Conservation (phyloP, 2,329 filamentous ascomycete genomes). For the Talaromyces funiculosus region DNA sequence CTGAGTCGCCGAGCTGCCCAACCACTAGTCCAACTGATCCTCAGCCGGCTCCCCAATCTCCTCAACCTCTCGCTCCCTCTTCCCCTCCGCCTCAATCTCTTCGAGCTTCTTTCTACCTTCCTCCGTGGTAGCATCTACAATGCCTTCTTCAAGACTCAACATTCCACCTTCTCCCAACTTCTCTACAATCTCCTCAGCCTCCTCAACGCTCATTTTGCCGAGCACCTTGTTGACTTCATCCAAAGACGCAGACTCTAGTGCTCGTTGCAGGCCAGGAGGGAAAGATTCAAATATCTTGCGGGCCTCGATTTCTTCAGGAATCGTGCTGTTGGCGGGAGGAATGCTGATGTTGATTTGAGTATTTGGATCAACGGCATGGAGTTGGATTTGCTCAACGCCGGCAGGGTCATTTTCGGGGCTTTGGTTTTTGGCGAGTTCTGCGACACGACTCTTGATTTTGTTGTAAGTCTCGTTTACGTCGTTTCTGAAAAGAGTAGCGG, state of each 20-base stretch:
- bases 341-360: slow-evolving; percentile 87
- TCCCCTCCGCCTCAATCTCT: slow-evolving; percentile 61
- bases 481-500: slow-evolving; percentile 82
- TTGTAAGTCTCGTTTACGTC: slow-evolving; percentile 86
- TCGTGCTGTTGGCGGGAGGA: slow-evolving; percentile 62
- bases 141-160: slow-evolving; percentile 82
- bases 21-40: slow-evolving; percentile 17
- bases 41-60: slow-evolving; percentile 47
- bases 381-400: slow-evolving; percentile 91
- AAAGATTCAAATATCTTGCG: slow-evolving; percentile 80
- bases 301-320: slow-evolving; percentile 56
- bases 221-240: slow-evolving; percentile 85
- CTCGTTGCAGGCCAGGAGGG: slow-evolving; percentile 70
- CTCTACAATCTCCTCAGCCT: slow-evolving; percentile 78
- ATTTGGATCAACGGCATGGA: slow-evolving; percentile 90
- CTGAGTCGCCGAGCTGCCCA: slow-evolving; percentile 14
- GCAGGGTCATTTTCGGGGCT: slow-evolving; percentile 48
- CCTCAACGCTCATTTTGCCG: slow-evolving; percentile 80
- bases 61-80: slow-evolving; percentile 48
- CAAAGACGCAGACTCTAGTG: slow-evolving; percentile 79
- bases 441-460: slow-evolving; percentile 70
- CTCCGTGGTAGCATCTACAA: slow-evolving; percentile 91
- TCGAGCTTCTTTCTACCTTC: slow-evolving; percentile 73
- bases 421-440: slow-evolving; percentile 62
- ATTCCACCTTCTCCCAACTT: slow-evolving; percentile 79